phyloP scores from a whole-genome alignment of 345 rosid species.

The Microthlaspi erraticum region DNA sequence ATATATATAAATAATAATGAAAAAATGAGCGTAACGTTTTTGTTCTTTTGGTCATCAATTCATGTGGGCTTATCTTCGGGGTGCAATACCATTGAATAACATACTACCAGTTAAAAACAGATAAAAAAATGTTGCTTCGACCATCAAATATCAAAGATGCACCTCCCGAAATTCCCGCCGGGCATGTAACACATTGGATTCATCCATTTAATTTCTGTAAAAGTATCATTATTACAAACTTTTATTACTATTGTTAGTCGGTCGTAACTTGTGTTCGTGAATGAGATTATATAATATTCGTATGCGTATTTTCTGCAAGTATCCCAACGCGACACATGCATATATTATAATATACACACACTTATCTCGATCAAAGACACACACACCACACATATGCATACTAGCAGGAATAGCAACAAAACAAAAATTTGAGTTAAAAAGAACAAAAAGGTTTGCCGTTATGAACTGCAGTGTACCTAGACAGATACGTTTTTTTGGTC shows the following conservation, averaged over 20 bases:
- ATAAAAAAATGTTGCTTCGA: slow-evolving; percentile 23
- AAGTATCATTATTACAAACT: background rate
- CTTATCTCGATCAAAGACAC: slow-evolving; percentile 12
- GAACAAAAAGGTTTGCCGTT: slow-evolving; percentile 26
- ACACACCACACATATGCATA: slow-evolving; percentile 8
- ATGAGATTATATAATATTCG: slow-evolving; percentile 2
- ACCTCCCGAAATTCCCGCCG: slow-evolving; percentile 49
- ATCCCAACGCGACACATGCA: slow-evolving; percentile 18
- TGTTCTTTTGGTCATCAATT: slow-evolving; percentile 41
- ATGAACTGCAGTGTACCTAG: slow-evolving; percentile 30
- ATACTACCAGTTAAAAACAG: background rate
- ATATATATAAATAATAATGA: background rate
- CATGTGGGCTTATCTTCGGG: slow-evolving; percentile 40
- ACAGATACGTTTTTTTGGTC: slow-evolving; percentile 11
- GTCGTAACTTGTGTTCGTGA: slow-evolving; percentile 24
- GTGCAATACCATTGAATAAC: slow-evolving; percentile 9
- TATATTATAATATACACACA: slow-evolving; percentile 6
- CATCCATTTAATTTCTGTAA: slow-evolving; percentile 28
- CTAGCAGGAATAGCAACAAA: slow-evolving; percentile 2
- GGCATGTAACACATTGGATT: slow-evolving; percentile 33
- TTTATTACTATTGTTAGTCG: slow-evolving; percentile 18
- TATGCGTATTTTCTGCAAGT: slow-evolving; percentile 20
- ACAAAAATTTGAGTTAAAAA: background rate
- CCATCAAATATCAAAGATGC: slow-evolving; percentile 29
- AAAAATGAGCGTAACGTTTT: slow-evolving; percentile 14